Conservation (phyloP, 179 eudicot species). For the Actinidia arguta region DNA sequence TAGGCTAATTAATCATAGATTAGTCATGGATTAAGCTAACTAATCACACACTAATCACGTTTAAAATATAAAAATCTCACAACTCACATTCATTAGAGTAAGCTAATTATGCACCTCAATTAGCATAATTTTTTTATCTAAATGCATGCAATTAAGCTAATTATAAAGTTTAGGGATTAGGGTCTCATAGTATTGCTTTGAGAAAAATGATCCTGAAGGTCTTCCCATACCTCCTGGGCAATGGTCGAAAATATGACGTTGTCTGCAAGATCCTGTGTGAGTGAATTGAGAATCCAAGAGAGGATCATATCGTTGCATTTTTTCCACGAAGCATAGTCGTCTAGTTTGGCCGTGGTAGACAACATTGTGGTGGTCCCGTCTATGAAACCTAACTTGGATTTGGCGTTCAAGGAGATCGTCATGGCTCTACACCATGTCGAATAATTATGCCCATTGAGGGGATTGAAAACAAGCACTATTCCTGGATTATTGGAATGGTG, state of each 20-base stretch:
- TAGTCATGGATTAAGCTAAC: too few species aligned
- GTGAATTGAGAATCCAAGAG: background rate
- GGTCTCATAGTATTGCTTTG: slow-evolving; percentile 26
- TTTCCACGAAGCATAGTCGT: background rate
- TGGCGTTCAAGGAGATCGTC: background rate
- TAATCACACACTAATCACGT: too few species aligned
- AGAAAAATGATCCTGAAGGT: background rate
- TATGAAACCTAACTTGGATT: background rate
- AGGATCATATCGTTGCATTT: slow-evolving; percentile 12
- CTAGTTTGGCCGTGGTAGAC: background rate
- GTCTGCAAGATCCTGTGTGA: background rate
- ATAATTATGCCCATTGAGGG: background rate
- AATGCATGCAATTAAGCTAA: too few species aligned
- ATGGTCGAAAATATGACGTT: background rate
- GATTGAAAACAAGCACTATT: background rate
- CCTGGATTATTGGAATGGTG: background rate
- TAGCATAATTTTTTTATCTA: too few species aligned
- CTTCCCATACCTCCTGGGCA: slow-evolving; percentile 16
- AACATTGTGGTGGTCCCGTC: background rate
- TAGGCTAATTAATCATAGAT: too few species aligned
- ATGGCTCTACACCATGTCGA: background rate
- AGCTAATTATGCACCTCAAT: too few species aligned
- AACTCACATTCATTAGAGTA: too few species aligned
- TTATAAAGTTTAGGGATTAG: too few species aligned
- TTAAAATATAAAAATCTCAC: too few species aligned